Percentiles rank a stretch among this genome's conserved stretches.
phyloP scores from a whole-genome alignment of 805 yeast species.

The Vanderwaltozyma verrucispora region DNA sequence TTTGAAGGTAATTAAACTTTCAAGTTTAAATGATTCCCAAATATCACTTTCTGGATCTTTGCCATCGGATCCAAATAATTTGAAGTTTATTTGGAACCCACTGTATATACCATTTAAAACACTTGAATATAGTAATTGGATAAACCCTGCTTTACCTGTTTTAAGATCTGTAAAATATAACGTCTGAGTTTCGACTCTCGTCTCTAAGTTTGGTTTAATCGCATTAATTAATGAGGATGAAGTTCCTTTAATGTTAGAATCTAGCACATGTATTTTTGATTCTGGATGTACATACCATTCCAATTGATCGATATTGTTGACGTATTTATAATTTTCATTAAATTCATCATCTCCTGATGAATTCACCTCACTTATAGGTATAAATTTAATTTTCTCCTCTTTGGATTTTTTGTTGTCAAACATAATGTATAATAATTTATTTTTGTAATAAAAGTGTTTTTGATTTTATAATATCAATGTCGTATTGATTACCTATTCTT shows the following conservation, averaged over 20 bases:
- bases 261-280: neutral
- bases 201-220: slow-evolving; percentile 1
- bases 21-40: slow-evolving; percentile 41
- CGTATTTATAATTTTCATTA: neutral
- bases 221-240: neutral
- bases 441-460: too few relatives aligned
- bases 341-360: neutral
- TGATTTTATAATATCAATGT: too few relatives aligned
- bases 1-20: slow-evolving; percentile 9
- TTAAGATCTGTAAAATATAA: slow-evolving; percentile 40
- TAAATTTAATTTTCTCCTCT: slow-evolving; percentile 5
- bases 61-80: slow-evolving; percentile 26
- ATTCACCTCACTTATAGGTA: slow-evolving; percentile 2
- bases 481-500: too few relatives aligned
- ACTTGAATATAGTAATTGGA: slow-evolving; percentile 43
- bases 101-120: slow-evolving; percentile 41
- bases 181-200: slow-evolving; percentile 47
- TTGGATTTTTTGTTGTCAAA: slow-evolving; percentile 1
- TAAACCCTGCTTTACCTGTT: slow-evolving; percentile 36
- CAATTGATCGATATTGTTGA: slow-evolving; percentile 1
- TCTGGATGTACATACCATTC: slow-evolving; percentile 5
- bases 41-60: slow-evolving; percentile 27
- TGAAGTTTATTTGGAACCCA: slow-evolving; percentile 44
- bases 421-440: neutral
- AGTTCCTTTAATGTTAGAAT: neutral